Evolutionary conservation across 257 asterid genomes (phyloP).

Genomic region (Nicotiana knightiana): DNA sequence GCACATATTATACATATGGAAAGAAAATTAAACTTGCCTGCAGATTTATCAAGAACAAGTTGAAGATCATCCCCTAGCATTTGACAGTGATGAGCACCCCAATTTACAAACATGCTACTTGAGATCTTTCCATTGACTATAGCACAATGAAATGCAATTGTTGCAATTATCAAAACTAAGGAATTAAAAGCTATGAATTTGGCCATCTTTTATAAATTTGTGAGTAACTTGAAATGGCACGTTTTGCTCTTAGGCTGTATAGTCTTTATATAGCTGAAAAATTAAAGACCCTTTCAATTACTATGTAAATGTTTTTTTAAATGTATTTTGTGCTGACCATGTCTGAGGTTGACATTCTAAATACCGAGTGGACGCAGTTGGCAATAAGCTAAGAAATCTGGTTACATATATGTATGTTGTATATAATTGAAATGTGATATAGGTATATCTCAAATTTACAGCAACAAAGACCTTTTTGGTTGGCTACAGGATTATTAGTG

Average conservation of each 20-base stretch:
- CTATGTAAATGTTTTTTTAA: not conserved
- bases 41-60: constrained; percentile 6
- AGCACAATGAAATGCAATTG: not conserved
- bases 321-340: not conserved
- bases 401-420: not conserved
- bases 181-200: not conserved
- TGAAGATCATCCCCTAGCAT: constrained; percentile 3
- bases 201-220: not conserved
- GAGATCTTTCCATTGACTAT: not conserved
- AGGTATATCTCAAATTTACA: not conserved
- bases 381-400: not conserved
- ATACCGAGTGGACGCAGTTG: not conserved
- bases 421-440: not conserved
- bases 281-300: not conserved
- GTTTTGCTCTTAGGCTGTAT: not conserved
- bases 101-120: constrained; percentile 7
- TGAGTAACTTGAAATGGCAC: not conserved
- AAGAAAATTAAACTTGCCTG: not conserved
- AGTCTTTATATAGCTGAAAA: not conserved
- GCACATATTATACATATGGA: no score
- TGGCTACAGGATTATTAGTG: no score
- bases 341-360: not conserved
- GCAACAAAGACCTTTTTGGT: not conserved
- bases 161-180: constrained; percentile 4
- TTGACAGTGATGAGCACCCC: constrained; percentile 1